These are phyloP conservation scores for Amanita polypyramis DNA, from an alignment of 768 basidiomycete genomes.

Conservation along the genomic window DNA sequence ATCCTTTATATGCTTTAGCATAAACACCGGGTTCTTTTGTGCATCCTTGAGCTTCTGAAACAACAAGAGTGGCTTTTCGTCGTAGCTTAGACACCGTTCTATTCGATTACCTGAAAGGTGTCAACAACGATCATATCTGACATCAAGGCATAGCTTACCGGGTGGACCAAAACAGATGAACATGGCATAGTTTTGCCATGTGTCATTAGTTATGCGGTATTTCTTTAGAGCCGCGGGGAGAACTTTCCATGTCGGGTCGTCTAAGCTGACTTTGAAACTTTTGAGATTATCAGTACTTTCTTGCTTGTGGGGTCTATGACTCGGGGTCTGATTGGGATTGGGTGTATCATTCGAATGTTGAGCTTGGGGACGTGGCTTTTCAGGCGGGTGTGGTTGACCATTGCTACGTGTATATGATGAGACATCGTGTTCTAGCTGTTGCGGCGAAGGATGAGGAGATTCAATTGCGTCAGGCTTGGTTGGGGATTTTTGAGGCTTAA, in stretches of 20 bases:
- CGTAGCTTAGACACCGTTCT: constrained; percentile 93
- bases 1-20: constrained; percentile 95
- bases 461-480: constrained; percentile 62
- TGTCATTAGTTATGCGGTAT: constrained; percentile 97
- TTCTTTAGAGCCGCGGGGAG: constrained; percentile 96
- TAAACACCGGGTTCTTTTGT: constrained; percentile 97
- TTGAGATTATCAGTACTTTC: constrained; percentile 74
- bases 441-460: constrained; percentile 74
- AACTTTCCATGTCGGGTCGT: constrained; percentile 98
- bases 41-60: constrained; percentile 97
- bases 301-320: constrained; percentile 41
- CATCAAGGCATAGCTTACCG: constrained; percentile 37
- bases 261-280: constrained; percentile 94
- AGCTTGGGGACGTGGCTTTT: constrained; percentile 22
- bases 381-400: constrained; percentile 18
- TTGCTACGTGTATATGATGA: constrained; percentile 28
- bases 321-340: constrained; percentile 20
- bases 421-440: constrained; percentile 65
- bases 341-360: constrained; percentile 24
- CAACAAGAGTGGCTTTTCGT: constrained; percentile 93
- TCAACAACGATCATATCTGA: background rate
- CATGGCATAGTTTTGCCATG: constrained; percentile 99
- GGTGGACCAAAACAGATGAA: constrained; percentile 96
- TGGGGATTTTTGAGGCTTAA: constrained; percentile 69
- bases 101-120: constrained; percentile 49